phyloP scores from a whole-genome alignment of 768 basidiomycete species.

The Peribolospora kevripleyi region DNA sequence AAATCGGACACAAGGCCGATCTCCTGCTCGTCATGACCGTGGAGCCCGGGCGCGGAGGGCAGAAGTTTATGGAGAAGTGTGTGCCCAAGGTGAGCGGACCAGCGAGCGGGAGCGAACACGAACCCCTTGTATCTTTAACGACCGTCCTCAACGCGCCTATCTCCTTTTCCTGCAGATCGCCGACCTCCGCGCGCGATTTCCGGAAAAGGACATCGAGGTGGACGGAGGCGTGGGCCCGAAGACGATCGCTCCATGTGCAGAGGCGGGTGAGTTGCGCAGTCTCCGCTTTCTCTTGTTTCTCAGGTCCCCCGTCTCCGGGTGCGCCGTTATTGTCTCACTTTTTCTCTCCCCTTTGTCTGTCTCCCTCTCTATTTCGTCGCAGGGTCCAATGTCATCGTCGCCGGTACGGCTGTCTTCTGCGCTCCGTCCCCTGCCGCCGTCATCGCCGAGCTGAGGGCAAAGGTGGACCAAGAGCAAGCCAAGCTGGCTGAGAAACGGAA shows the following conservation, averaged over 20 bases:
- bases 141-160: not conserved
- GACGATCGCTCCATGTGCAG: conserved; percentile 63
- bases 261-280: conserved; percentile 39
- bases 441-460: conserved; percentile 43
- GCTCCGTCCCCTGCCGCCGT: conserved; percentile 54
- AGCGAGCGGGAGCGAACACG: not conserved
- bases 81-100: conserved; percentile 31
- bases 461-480: conserved; percentile 43
- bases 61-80: conserved; percentile 83
- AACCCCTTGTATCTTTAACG: not conserved
- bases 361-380: not conserved
- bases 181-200: conserved; percentile 71
- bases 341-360: not conserved
- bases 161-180: conserved; percentile 27
- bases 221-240: conserved; percentile 91
- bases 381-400: conserved; percentile 97
- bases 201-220: conserved; percentile 86
- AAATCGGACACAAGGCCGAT: conserved; percentile 57
- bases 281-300: not conserved
- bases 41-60: conserved; percentile 80
- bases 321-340: not conserved
- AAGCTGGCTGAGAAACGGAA: not conserved
- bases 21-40: conserved; percentile 99
- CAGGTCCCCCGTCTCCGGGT: not conserved
- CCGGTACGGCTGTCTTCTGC: conserved; percentile 83